These are phyloP conservation scores for Cerrena zonata DNA, from an alignment of 1,284 basidiomycete genomes.

Conservation along the genomic window DNA sequence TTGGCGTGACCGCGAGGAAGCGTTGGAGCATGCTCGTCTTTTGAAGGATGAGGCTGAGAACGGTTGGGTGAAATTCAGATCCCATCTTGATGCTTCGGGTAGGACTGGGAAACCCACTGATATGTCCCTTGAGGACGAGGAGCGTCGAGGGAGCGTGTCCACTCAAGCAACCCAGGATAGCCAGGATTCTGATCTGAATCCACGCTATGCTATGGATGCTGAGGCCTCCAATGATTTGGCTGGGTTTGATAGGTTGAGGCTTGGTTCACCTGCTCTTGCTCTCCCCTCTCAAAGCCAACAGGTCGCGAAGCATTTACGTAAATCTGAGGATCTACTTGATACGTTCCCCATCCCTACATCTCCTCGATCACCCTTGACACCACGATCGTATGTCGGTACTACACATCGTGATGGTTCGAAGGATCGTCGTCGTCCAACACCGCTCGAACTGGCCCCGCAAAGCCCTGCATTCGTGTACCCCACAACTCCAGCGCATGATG, in stretches of 20 bases:
- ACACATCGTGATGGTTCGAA: constrained; percentile 9
- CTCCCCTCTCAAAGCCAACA: constrained; percentile 22
- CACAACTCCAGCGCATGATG: constrained; percentile 5
- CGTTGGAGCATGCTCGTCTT: constrained; percentile 59
- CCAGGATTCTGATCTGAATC: constrained; percentile 48
- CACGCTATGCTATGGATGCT: constrained; percentile 40
- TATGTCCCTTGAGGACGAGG: constrained; percentile 22
- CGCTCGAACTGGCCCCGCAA: constrained; percentile 9
- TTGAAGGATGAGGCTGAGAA: constrained; percentile 30
- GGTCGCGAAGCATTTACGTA: constrained; percentile 24
- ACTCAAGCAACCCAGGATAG: constrained; percentile 39
- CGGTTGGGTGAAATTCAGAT: constrained; percentile 24
- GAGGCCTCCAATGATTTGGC: constrained; percentile 30
- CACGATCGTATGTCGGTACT: not conserved
- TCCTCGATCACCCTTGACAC: constrained; percentile 6
- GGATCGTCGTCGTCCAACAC: constrained; percentile 20
- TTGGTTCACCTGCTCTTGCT: constrained; percentile 22
- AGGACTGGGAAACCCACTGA: not conserved
- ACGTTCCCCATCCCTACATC: constrained; percentile 20
- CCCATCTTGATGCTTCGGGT: constrained; percentile 10
- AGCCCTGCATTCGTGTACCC: not conserved
- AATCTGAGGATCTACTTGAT: constrained; percentile 27
- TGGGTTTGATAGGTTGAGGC: constrained; percentile 22
- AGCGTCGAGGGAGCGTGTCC: constrained; percentile 41
- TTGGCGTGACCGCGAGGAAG: constrained; percentile 69